Evolutionary conservation across 805 yeast genomes (phyloP), one percentile per base, ranked within the genome.

Genomic region (Wickerhamiella vanderwaltii): DNA sequence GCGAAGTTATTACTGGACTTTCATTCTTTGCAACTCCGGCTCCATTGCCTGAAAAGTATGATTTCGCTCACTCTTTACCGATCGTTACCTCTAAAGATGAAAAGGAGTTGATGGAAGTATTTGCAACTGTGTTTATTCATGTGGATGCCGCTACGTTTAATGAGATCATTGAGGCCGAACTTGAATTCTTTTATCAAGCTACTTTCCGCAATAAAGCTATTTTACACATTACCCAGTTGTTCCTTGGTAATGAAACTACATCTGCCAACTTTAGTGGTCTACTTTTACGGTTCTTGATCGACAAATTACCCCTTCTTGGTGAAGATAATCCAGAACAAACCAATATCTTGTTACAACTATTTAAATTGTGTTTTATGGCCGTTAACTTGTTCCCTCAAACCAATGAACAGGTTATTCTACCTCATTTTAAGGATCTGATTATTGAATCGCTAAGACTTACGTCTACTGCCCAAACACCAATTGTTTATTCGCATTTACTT

Each of bases 71-170:
- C 4, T 79, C 79, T 44, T 61, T 83, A 29, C 94, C 95, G 3
- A 81, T 84, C 9, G 75, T 87, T 1, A 82, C 93, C 0, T 77
- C 94, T 1, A 86, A 85, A 51, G 97, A 88, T 54, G 95, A 87
- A 45, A 85, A 87, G 51, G 98, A 91, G 52, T 65, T 87, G 44
- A 86, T 91, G 95, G 98, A 93, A 55, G 79, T 86, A 3, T 75
- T 91, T 57, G 95, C 95, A 0, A 80, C 94, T 1, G 83, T 91
- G 52, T 91, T 85, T 60, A 83, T 86, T 50, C 94, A 85, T 56
- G 73, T 93, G 43, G 99, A 93, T 55, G 87, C 94, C 16, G 86
- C 97, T 1, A 82, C 96, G 0, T 93, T 93, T 61, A 87, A 84
- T 57, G 98, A 91, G 61, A 79, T 91, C 48, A 77, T 86, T 7